A percentile compares a stretch with the other conserved stretches of the same genome.
Evolutionary conservation across 1,139 yeast species (phyloP).

Genomic region (Torulaspora globosa): DNA sequence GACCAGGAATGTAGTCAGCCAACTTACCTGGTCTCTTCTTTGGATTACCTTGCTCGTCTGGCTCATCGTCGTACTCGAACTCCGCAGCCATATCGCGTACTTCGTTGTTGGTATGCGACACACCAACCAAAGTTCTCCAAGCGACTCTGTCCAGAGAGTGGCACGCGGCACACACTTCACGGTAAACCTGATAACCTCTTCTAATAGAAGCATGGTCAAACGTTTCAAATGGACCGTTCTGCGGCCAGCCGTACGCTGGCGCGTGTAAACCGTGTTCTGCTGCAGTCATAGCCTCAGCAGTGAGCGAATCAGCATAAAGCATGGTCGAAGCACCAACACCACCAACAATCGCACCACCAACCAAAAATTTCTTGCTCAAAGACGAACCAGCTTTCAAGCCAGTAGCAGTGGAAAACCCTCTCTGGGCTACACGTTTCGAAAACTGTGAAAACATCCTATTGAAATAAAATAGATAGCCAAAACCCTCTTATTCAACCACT

Average conservation of each 20-base stretch:
- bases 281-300: constrained; percentile 95
- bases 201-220: constrained; percentile 96
- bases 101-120: constrained; percentile 86
- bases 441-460: constrained; percentile 13
- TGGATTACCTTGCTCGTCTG: constrained; percentile 98
- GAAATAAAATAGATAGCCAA: not conserved
- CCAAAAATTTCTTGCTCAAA: constrained; percentile 42
- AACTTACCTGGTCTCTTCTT: constrained; percentile 98
- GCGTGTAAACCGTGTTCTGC: constrained; percentile 99
- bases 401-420: constrained; percentile 12
- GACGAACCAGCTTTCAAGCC: constrained; percentile 7
- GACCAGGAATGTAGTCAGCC: constrained; percentile 92
- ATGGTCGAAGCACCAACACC: constrained; percentile 72
- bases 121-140: constrained; percentile 98
- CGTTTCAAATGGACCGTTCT: constrained; percentile 84
- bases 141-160: constrained; percentile 96
- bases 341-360: constrained; percentile 55
- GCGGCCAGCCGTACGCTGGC: constrained; percentile 91
- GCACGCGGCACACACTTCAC: constrained; percentile 98
- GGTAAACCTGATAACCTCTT: constrained; percentile 98
- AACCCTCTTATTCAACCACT: not conserved
- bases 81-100: constrained; percentile 94
- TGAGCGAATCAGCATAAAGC: constrained; percentile 72
- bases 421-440: constrained; percentile 15
- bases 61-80: constrained; percentile 97